Conservation (phyloP, 164 flowering plant genomes). For the Aristolochia contorta region DNA sequence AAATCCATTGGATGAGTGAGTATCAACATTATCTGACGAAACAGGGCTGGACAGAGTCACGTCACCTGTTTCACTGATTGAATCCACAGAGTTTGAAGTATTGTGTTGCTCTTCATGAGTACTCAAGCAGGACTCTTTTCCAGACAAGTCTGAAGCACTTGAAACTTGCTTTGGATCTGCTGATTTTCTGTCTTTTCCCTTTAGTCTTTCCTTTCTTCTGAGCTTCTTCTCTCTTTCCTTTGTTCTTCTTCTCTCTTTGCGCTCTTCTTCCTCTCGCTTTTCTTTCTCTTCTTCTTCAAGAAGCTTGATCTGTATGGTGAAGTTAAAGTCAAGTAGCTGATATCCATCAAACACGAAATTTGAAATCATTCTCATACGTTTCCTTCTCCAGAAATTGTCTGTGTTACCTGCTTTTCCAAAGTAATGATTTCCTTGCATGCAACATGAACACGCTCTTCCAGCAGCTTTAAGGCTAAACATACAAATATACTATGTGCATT, state of each 20-base stretch:
- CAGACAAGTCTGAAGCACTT: slow-evolving; percentile 16
- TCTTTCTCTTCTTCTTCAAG: slow-evolving; percentile 99
- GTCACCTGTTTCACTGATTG: slow-evolving; percentile 41
- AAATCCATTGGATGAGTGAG: slow-evolving; percentile 24
- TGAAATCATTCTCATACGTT: too few species aligned
- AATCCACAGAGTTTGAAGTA: slow-evolving; percentile 28
- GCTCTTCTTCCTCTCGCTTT: slow-evolving; percentile 91
- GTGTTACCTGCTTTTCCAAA: slow-evolving; percentile 80
- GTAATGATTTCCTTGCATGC: slow-evolving; percentile 97
- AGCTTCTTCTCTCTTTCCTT: slow-evolving; percentile 94
- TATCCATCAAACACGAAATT: too few species aligned
- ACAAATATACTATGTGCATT: slow-evolving; percentile 98
- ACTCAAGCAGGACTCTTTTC: slow-evolving; percentile 27
- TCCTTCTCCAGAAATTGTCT: not conserved
- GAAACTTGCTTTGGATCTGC: slow-evolving; percentile 22
- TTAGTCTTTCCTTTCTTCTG: slow-evolving; percentile 82
- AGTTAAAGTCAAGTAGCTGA: not conserved
- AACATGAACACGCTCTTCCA: slow-evolving; percentile 93
- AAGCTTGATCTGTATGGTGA: slow-evolving; percentile 64
- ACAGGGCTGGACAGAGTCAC: slow-evolving; percentile 15
- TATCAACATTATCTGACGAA: slow-evolving; percentile 34
- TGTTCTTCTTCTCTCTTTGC: slow-evolving; percentile 70
- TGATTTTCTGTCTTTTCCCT: slow-evolving; percentile 52
- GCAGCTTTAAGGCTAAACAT: slow-evolving; percentile 73
- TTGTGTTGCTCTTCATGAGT: slow-evolving; percentile 32